Conservation (phyloP, 2,329 filamentous ascomycete genomes). For the Sordariomycetes sp. region DNA sequence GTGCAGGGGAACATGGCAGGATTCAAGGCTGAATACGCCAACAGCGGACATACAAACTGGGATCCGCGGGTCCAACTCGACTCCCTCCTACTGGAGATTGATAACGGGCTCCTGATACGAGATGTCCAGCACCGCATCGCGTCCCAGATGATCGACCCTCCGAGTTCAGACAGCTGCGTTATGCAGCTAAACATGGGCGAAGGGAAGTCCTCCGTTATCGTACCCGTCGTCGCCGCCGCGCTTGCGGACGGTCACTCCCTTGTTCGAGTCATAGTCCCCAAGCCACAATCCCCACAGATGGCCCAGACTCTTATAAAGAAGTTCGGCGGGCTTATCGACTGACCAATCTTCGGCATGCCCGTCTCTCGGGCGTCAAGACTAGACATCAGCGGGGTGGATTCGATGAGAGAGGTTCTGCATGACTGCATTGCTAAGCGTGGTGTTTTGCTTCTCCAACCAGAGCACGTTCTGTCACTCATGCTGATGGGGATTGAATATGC, state of each 20-base stretch:
- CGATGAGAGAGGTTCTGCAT: slow-evolving; percentile 26
- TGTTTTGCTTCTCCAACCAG: slow-evolving; percentile 50
- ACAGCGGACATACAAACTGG: slow-evolving; percentile 47
- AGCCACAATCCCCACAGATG: slow-evolving; percentile 52
- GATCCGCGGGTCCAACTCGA: slow-evolving; percentile 40
- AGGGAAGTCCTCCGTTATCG: slow-evolving; percentile 60
- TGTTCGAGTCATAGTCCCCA: slow-evolving; percentile 48
- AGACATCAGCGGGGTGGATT: slow-evolving; percentile 12
- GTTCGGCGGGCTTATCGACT: slow-evolving; percentile 43
- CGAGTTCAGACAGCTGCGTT: slow-evolving; percentile 31
- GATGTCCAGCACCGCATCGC: slow-evolving; percentile 48
- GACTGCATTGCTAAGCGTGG: slow-evolving; percentile 39
- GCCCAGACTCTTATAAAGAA: slow-evolving; percentile 40
- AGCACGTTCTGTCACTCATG: slow-evolving; percentile 53
- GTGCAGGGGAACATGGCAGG: slow-evolving; percentile 14
- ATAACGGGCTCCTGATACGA: slow-evolving; percentile 51
- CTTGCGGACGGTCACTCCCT: slow-evolving; percentile 40
- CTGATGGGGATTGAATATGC: slow-evolving; percentile 46
- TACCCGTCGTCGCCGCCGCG: slow-evolving; percentile 47
- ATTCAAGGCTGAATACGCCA: slow-evolving; percentile 30
- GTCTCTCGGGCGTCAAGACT: slow-evolving; percentile 40
- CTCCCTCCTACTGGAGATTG: slow-evolving; percentile 52
- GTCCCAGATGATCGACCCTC: slow-evolving; percentile 36
- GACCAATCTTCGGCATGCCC: slow-evolving; percentile 45
- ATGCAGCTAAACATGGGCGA: slow-evolving; percentile 65